phyloP scores from a whole-genome alignment of 2,329 filamentous ascomycete genomes.

The Penicillium frequentans region DNA sequence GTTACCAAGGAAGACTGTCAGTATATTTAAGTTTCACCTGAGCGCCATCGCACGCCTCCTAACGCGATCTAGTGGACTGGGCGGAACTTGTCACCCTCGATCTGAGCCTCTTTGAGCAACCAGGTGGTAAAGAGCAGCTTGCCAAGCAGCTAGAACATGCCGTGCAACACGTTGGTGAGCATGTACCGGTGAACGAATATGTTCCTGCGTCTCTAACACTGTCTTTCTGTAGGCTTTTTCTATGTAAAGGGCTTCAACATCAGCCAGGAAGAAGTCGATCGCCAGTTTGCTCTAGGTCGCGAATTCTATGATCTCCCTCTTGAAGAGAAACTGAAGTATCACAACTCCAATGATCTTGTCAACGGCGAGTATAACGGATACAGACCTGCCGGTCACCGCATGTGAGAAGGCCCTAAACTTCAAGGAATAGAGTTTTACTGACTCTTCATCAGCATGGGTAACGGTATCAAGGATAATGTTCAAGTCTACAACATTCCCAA shows the following conservation, averaged over 20 bases:
- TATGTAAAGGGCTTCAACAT: slow-evolving; percentile 64
- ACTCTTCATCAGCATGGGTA: slow-evolving; percentile 26
- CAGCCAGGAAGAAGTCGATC: slow-evolving; percentile 59
- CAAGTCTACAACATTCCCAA: slow-evolving; percentile 64
- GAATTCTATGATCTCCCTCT: slow-evolving; percentile 58
- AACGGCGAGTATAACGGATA: slow-evolving; percentile 60
- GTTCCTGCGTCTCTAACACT: background rate
- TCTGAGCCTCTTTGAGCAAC: slow-evolving; percentile 54
- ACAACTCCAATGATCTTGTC: slow-evolving; percentile 46
- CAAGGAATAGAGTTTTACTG: slow-evolving; percentile 2
- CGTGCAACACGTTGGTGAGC: slow-evolving; percentile 45
- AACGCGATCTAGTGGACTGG: slow-evolving; percentile 42
- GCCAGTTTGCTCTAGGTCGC: slow-evolving; percentile 62
- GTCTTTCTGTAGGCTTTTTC: slow-evolving; percentile 52
- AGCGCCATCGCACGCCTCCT: background rate
- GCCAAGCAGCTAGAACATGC: slow-evolving; percentile 58
- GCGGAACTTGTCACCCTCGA: slow-evolving; percentile 60
- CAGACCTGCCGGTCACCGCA: slow-evolving; percentile 47
- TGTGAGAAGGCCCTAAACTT: slow-evolving; percentile 21
- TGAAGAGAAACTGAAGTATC: slow-evolving; percentile 61
- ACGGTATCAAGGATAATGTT: slow-evolving; percentile 54
- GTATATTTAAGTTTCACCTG: background rate
- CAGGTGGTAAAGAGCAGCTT: slow-evolving; percentile 55
- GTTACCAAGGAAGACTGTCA: slow-evolving; percentile 46
- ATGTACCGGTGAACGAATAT: background rate